phyloP scores from a whole-genome alignment of 371 early-diverging fungal species.

The Basidiobolus meristosporus region DNA sequence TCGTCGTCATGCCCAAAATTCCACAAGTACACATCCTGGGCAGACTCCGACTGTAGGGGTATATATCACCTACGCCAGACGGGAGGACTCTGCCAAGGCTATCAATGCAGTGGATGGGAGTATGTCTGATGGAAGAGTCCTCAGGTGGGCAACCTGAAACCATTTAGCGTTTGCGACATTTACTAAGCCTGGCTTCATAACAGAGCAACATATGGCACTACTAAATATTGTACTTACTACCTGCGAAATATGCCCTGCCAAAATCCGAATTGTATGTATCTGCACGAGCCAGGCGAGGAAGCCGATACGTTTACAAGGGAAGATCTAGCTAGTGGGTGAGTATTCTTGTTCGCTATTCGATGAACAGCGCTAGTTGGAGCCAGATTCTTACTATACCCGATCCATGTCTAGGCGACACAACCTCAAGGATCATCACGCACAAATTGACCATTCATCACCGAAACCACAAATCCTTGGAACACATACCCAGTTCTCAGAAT shows the following conservation, averaged over 20 bases:
- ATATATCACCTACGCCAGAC: constrained; percentile 71
- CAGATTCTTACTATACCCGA: not conserved
- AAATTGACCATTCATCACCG: not conserved
- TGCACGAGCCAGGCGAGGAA: constrained; percentile 91
- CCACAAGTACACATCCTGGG: constrained; percentile 12
- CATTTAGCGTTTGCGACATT: not conserved
- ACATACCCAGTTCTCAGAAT: too few species aligned
- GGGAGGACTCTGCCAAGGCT: constrained; percentile 79
- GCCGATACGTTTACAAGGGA: constrained; percentile 50
- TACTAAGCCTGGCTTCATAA: not conserved
- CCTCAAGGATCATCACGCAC: not conserved
- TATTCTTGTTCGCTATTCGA: not conserved
- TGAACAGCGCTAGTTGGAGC: too few species aligned
- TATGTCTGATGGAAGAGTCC: constrained; percentile 64
- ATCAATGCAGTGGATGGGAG: constrained; percentile 87
- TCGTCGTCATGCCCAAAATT: constrained; percentile 19
- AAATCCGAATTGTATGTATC: constrained; percentile 79
- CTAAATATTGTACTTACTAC: constrained; percentile 93
- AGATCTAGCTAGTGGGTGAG: constrained; percentile 35
- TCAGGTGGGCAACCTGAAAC: constrained; percentile 20
- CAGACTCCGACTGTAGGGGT: constrained; percentile 47
- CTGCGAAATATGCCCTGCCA: constrained; percentile 78
- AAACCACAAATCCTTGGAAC: not conserved
- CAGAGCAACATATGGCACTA: constrained; percentile 85
- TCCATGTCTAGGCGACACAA: not conserved